Evolutionary conservation across 805 yeast genomes (phyloP).

Genomic region (Vanderwaltozyma polyspora): DNA sequence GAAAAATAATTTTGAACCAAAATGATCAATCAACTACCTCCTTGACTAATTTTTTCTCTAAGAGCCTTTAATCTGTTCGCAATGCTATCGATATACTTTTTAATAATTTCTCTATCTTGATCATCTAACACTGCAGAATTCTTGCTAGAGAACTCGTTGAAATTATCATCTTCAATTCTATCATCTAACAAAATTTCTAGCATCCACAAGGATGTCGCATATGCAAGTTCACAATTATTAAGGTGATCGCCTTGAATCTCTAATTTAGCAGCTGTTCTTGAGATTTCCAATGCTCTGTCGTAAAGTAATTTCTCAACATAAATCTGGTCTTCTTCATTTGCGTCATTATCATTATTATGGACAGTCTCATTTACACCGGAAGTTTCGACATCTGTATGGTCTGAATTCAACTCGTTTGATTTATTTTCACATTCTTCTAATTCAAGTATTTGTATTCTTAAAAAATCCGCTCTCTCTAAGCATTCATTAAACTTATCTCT

Average conservation of each 20-base stretch:
- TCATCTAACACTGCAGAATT: conserved; percentile 43
- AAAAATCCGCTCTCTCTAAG: conserved; percentile 76
- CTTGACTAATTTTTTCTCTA: conserved; percentile 54
- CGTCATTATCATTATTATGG: conserved; percentile 3
- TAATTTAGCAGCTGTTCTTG: conserved; percentile 80
- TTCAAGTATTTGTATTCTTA: conserved; percentile 41
- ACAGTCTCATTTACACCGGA: too few species aligned
- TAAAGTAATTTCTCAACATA: conserved; percentile 79
- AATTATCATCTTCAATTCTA: conserved; percentile 22
- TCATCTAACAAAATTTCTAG: conserved; percentile 68
- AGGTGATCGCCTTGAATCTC: conserved; percentile 56
- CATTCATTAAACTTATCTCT: conserved; percentile 82
- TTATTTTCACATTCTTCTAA: conserved; percentile 1
- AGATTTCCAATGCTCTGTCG: conserved; percentile 88
- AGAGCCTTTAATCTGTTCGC: conserved; percentile 68
- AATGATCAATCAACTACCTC: too few species aligned
- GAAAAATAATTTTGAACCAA: too few species aligned
- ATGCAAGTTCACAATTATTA: conserved; percentile 71
- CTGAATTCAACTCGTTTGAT: conserved; percentile 20
- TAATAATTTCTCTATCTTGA: conserved; percentile 66
- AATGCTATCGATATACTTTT: conserved; percentile 71
- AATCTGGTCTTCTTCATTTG: conserved; percentile 21
- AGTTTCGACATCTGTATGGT: conserved; percentile 20
- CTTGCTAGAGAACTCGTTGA: conserved; percentile 21
- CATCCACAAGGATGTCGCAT: conserved; percentile 94